Conservation (phyloP, 2,329 filamentous ascomycete species). For the Stachybotrys echinatus region DNA sequence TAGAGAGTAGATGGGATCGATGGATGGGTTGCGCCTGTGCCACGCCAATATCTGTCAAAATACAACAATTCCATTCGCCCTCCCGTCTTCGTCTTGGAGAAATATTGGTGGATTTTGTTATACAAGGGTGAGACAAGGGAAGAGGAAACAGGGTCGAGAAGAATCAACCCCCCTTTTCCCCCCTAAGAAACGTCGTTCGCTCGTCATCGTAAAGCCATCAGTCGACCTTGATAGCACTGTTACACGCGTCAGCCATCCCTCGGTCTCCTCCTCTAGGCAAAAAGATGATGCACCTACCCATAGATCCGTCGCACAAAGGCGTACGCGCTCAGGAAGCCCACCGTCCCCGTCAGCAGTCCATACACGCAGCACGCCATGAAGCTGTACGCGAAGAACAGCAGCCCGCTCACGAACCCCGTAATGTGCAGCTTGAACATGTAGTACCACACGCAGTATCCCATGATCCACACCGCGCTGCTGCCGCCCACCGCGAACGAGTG, state of each 20-base stretch:
- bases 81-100: too few relatives aligned
- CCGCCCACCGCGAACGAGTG: constrained; percentile 77
- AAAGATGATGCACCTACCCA: constrained; percentile 47
- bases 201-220: too few relatives aligned
- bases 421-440: constrained; percentile 78
- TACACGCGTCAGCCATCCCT: constrained; percentile 32
- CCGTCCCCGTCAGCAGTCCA: constrained; percentile 73
- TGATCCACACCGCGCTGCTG: constrained; percentile 74
- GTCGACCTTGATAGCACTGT: too few relatives aligned
- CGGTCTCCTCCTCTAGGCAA: not conserved
- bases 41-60: too few relatives aligned
- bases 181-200: too few relatives aligned
- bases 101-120: too few relatives aligned
- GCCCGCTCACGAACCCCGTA: constrained; percentile 68
- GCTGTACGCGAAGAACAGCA: constrained; percentile 84
- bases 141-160: too few relatives aligned
- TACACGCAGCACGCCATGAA: constrained; percentile 78
- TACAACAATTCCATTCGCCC: too few relatives aligned
- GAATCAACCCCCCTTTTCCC: too few relatives aligned
- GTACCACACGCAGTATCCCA: constrained; percentile 79
- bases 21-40: too few relatives aligned
- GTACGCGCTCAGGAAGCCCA: constrained; percentile 81
- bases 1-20: too few relatives aligned
- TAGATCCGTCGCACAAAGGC: constrained; percentile 82
- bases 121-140: too few relatives aligned